Evolutionary conservation across 768 basidiomycete species (phyloP), one percentile per base, ranked within the genome.

Genomic region (Lactifluus subvellereus): DNA sequence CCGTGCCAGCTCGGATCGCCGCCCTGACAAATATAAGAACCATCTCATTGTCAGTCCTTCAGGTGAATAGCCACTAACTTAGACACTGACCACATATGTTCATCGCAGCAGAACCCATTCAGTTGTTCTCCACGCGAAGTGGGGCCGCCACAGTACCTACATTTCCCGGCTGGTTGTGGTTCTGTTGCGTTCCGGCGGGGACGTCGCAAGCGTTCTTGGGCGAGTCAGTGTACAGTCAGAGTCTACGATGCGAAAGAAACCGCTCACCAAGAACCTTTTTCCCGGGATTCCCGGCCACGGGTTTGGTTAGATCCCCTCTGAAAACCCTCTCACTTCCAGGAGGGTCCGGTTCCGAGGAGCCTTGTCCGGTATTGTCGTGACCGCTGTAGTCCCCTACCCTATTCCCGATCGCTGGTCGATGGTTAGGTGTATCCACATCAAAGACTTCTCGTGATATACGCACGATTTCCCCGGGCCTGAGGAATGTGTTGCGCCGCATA

Each of bases 81-180:
- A 5, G 10, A 13, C 45, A 47, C 20, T 54, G 18, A 40, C 48
- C 30, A 43, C 20, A 8, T 50, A 20, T 61, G 48, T 7, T 4
- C 0, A 20, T 56, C 13, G 22, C 38, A 10, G 30, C 60, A 61
- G 54, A 61, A 61, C 20, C 60, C 60, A 27, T 20, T 33, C 32
- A 42, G 42, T 30, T 38, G 38, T 1, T 9, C 32, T 2, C n/a
- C 38, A 13, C 11, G 11, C 38, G 38, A 27, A 20, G 13, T 0
- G 6, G 1, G 0, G 1, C 0, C 4, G 18, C 13, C 0, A 50
- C 60, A 61, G 2, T 13, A 6, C 35, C 5, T 50, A 22, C 54
- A 56, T 5, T 40, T 1, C 14, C 11, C 38, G 11, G 38, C 38
- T 40, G 13, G 14, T 13, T 40, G 38, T 2, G 16, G n/a, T 32